Base-by-base conservation (phyloP, 257 asterid genomes). In the Solanum acaule region DNA sequence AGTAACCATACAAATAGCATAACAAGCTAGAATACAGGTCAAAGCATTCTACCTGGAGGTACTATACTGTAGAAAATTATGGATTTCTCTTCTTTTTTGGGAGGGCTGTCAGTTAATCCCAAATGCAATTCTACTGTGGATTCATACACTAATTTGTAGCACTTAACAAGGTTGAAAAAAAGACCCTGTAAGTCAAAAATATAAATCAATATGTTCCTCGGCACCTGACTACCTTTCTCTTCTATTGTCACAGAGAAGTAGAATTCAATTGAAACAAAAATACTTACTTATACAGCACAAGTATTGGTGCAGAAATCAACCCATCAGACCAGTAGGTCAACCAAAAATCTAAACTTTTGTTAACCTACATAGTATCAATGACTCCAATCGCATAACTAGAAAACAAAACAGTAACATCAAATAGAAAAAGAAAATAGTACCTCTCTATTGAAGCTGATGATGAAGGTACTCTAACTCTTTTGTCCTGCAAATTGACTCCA, bases 361-460 rank as follows among this genome's bases (percentile, higher is more conserved):
- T 31, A 82, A 82, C 86, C 67, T 44, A 82, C 20, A 44, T 9
- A 49, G 1, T 29, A 27, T 16, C 27, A 82, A 82, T 16, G 42
- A 82, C 42, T 29, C 40, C 42, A 82, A 82, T 49, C 49, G 40
- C 22, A 49, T 49, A 29, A 82, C 86, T 46, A 46, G 86, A 49
- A 13, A 22, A 44, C 67, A 87, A 65, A n/a, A 67, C 75, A 88
- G 31, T 31, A 56, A 70, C 27, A 86, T 86, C 25, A n/a, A 38
- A 84, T 22, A 56, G 35, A 5, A 86, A 38, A 46, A 35, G 44
- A 87, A 40, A 29, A 68, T 27, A 16, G 22, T 77, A 96, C 99
- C 98, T 96, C 6, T 95, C 98, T 70, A 95, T 5, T 22, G 98
- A 95, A 77, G 96, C 92, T 20, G 98, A 92, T 23, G 98, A 93